A percentile compares a stretch with the other conserved stretches of the same genome.
These are phyloP conservation scores for Pelargonium exstipulatum DNA, from an alignment of 441 rosid species.

Conservation along the genomic window DNA sequence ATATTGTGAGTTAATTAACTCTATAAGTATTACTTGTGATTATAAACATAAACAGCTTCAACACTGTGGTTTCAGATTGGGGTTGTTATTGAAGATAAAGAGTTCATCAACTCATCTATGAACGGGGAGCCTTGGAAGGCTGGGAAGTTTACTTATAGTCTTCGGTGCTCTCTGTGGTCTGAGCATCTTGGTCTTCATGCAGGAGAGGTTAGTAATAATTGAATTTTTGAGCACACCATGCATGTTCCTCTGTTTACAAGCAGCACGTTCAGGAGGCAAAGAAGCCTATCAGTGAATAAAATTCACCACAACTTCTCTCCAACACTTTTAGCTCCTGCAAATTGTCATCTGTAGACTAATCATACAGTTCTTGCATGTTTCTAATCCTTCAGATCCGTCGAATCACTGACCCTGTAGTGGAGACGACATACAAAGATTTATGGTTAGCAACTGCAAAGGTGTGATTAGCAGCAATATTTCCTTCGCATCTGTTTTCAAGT, in stretches of 20 bases:
- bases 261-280: background rate
- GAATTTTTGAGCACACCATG: background rate
- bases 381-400: constrained; percentile 42
- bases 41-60: background rate
- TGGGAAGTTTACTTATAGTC: constrained; percentile 75
- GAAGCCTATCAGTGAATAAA: too few species aligned
- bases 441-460: constrained; percentile 95
- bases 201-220: constrained; percentile 57
- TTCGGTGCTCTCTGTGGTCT: constrained; percentile 89
- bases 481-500: too few species aligned
- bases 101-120: constrained; percentile 72
- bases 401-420: constrained; percentile 72
- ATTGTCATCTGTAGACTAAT: background rate
- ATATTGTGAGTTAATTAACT: background rate
- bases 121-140: constrained; percentile 94
- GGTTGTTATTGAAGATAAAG: constrained; percentile 84
- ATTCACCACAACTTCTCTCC: too few species aligned
- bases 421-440: constrained; percentile 75
- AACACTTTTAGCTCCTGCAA: background rate
- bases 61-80: constrained; percentile 53
- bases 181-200: constrained; percentile 88
- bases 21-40: too few species aligned
- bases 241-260: background rate
- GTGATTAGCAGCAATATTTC: constrained; percentile 11
- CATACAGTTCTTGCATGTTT: background rate